Evolutionary conservation across 305 asterid genomes (phyloP).

Genomic region (Solanum hybrid): DNA sequence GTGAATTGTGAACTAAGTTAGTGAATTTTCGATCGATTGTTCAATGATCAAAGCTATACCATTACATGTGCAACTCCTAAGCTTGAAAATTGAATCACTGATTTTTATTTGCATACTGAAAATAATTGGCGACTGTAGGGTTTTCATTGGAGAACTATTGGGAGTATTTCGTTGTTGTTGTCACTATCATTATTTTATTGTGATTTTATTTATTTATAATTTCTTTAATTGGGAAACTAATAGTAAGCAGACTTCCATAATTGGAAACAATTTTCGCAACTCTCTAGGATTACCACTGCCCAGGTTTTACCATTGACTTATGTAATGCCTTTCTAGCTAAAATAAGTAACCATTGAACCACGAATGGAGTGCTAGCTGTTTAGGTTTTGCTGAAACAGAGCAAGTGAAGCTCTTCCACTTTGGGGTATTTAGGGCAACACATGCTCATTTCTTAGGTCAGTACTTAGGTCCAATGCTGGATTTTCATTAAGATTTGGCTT

Average conservation of each 20-base stretch:
- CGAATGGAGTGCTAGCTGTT: background rate
- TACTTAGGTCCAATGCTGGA: background rate
- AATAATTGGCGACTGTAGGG: background rate
- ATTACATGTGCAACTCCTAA: background rate
- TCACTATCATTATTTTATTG: background rate
- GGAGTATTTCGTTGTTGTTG: background rate
- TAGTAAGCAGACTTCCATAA: background rate
- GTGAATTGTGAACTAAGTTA: background rate
- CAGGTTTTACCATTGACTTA: background rate
- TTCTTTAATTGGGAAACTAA: background rate
- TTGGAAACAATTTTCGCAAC: background rate
- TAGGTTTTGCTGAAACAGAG: background rate
- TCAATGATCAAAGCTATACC: background rate
- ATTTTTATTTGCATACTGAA: background rate
- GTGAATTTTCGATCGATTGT: background rate
- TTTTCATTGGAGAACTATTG: background rate
- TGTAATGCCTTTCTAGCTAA: background rate
- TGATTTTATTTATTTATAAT: background rate
- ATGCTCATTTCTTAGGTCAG: background rate
- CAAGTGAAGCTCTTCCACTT: background rate
- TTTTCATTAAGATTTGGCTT: background rate
- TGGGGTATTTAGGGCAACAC: background rate
- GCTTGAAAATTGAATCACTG: background rate
- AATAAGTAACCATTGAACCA: background rate
- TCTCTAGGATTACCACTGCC: background rate